Conservation (phyloP, 805 yeast genomes). For the Wickerhamiella sergipiensis region DNA sequence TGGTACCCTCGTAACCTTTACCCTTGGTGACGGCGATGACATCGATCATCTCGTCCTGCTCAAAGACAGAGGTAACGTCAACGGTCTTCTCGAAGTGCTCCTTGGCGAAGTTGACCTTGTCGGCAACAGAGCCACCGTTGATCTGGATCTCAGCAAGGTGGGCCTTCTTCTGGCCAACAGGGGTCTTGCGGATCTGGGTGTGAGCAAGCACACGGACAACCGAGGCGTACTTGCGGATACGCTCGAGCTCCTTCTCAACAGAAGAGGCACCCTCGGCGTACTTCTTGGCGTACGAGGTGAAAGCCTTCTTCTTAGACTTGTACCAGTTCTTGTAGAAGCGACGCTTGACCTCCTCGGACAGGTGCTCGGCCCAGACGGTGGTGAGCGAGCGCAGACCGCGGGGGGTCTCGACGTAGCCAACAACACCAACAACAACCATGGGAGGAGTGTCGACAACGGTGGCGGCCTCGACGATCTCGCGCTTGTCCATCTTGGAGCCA, state of each 20-base stretch:
- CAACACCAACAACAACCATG: constrained; percentile 98
- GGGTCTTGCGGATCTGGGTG: constrained; percentile 99
- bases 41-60: constrained; percentile 97
- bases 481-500: constrained; percentile 99
- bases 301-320: constrained; percentile 99
- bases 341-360: constrained; percentile 98
- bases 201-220: constrained; percentile 98
- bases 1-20: constrained; percentile 99
- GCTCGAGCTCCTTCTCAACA: constrained; percentile 91
- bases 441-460: constrained; percentile 99
- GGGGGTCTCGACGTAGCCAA: constrained; percentile 99
- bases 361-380: constrained; percentile 99
- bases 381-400: constrained; percentile 99
- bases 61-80: constrained; percentile 88
- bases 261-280: constrained; percentile 83
- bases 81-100: constrained; percentile 99
- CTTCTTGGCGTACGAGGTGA: constrained; percentile 99
- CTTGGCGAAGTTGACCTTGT: constrained; percentile 97
- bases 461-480: constrained; percentile 99
- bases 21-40: constrained; percentile 99
- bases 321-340: constrained; percentile 99
- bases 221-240: constrained; percentile 95
- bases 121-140: constrained; percentile 97
- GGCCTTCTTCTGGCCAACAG: constrained; percentile 98
- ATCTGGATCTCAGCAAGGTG: constrained; percentile 99